Conservation (phyloP, 345 rosid genomes). For the Nephelium lappaceum region DNA sequence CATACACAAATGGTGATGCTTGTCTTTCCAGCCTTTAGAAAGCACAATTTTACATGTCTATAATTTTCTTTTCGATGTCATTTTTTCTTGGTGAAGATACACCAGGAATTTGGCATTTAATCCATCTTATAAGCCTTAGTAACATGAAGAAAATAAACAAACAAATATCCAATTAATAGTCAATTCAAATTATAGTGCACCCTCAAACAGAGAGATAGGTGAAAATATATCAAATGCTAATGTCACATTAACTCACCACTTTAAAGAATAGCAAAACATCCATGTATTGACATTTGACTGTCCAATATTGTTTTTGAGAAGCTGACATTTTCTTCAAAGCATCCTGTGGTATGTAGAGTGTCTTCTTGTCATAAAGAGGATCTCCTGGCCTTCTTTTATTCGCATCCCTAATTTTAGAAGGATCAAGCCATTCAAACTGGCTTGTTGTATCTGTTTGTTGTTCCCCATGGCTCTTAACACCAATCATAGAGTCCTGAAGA, state of each 20-base stretch:
- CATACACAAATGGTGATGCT: background rate
- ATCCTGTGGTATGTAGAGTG: constrained; percentile 80
- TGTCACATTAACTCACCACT: constrained; percentile 72
- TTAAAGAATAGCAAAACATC: constrained; percentile 90
- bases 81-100: background rate
- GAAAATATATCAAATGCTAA: background rate
- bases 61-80: background rate
- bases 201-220: background rate
- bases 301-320: constrained; percentile 93
- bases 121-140: background rate
- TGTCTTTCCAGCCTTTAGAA: background rate
- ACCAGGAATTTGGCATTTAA: constrained; percentile 6
- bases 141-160: background rate
- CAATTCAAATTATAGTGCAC: background rate
- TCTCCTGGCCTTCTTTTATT: constrained; percentile 77
- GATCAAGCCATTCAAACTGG: constrained; percentile 93
- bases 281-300: constrained; percentile 80
- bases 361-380: constrained; percentile 75
- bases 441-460: constrained; percentile 47
- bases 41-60: background rate
- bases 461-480: constrained; percentile 37
- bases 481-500: constrained; percentile 41
- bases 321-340: constrained; percentile 82
- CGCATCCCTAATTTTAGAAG: constrained; percentile 69
- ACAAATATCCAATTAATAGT: background rate